phyloP scores from a whole-genome alignment of 2,329 filamentous ascomycete species.

The Xylariaceae sp. region DNA sequence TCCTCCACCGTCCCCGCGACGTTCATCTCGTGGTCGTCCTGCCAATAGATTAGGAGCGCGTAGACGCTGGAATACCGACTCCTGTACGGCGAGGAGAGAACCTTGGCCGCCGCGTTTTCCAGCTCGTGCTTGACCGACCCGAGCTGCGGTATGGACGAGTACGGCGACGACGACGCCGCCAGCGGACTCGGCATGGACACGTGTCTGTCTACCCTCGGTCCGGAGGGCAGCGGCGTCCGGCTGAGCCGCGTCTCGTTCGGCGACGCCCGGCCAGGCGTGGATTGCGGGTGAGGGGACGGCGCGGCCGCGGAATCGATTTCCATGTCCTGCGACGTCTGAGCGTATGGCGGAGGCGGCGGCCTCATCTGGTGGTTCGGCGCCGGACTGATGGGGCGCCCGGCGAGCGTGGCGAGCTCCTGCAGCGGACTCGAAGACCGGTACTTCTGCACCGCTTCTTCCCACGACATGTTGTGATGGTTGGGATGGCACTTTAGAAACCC shows the following conservation, averaged over 20 bases:
- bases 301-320: constrained; percentile 47
- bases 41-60: constrained; percentile 53
- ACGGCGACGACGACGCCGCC: constrained; percentile 25
- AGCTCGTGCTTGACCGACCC: constrained; percentile 50
- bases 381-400: constrained; percentile 46
- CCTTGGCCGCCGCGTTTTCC: constrained; percentile 47
- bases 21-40: constrained; percentile 46
- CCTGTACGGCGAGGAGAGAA: constrained; percentile 47
- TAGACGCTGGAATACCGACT: constrained; percentile 52
- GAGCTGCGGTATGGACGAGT: constrained; percentile 43
- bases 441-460: constrained; percentile 55
- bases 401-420: constrained; percentile 46
- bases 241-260: constrained; percentile 46
- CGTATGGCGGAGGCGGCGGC: constrained; percentile 39
- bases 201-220: constrained; percentile 51
- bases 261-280: constrained; percentile 35
- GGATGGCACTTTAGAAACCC: constrained; percentile 48
- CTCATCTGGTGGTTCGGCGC: constrained; percentile 38
- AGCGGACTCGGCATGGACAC: constrained; percentile 35
- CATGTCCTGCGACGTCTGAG: constrained; percentile 51
- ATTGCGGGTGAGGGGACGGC: constrained; percentile 23
- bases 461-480: constrained; percentile 57
- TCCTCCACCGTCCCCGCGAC: constrained; percentile 44
- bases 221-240: constrained; percentile 54
- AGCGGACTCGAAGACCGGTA: constrained; percentile 52